Conservation (phyloP, 768 basidiomycete genomes). For the Trametes cubensis region DNA sequence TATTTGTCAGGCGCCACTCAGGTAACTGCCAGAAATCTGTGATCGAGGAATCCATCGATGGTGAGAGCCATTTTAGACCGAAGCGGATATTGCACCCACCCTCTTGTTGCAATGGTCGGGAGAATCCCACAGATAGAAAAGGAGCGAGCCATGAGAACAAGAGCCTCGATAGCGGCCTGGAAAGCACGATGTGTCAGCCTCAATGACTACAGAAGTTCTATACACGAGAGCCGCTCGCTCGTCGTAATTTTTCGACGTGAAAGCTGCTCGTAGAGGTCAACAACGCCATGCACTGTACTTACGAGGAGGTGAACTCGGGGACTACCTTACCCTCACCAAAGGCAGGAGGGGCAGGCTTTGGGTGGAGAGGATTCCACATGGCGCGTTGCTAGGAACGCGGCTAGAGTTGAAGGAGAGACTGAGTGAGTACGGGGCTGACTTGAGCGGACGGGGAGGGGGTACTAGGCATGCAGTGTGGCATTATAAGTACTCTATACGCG, state of each 20-base stretch:
- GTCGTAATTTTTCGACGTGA: neutral
- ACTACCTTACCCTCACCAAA: conserved; percentile 51
- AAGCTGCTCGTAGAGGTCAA: neutral
- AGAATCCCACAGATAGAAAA: conserved; percentile 59
- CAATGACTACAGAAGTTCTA: neutral
- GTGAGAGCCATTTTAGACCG: too few species aligned
- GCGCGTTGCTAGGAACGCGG: neutral
- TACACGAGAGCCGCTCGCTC: neutral
- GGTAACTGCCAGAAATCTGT: conserved; percentile 20
- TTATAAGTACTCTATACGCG: too few species aligned
- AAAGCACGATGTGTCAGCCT: neutral
- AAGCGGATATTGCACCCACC: conserved; percentile 38
- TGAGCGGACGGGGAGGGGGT: neutral
- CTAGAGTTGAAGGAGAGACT: neutral
- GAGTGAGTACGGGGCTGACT: neutral
- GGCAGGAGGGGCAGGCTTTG: conserved; percentile 50
- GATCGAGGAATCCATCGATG: neutral
- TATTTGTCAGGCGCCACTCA: conserved; percentile 1
- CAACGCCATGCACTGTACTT: conserved; percentile 17
- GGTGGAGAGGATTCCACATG: conserved; percentile 43
- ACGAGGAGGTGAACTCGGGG: conserved; percentile 43
- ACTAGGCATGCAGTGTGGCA: too few species aligned
- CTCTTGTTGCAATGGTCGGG: conserved; percentile 58
- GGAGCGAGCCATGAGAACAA: conserved; percentile 57
- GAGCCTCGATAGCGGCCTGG: conserved; percentile 48